Evolutionary conservation across 495 filamentous ascomycete genomes (phyloP).

Genomic region (Barbatosphaeria neglecta): DNA sequence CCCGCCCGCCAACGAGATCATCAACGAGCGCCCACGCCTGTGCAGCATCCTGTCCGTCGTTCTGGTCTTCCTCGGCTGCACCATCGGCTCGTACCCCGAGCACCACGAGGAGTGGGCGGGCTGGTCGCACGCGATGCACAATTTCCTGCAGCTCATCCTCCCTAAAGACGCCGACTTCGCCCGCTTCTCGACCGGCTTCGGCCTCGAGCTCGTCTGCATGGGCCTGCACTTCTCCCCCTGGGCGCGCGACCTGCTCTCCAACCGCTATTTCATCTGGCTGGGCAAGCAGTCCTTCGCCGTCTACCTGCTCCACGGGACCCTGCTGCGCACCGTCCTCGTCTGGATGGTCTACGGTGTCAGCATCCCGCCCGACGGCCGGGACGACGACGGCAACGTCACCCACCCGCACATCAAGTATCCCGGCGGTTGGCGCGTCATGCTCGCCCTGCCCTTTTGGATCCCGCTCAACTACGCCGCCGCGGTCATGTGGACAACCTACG

Average conservation of each 20-base stretch:
- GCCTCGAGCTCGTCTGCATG: constrained; percentile 42
- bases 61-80: constrained; percentile 37
- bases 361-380: constrained; percentile 38
- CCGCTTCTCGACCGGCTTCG: constrained; percentile 42
- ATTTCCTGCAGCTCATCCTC: constrained; percentile 39
- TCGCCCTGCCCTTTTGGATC: constrained; percentile 45
- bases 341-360: constrained; percentile 56
- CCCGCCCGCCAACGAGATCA: constrained; percentile 36
- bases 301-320: constrained; percentile 54
- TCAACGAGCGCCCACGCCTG: constrained; percentile 33
- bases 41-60: constrained; percentile 32
- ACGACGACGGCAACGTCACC: constrained; percentile 31
- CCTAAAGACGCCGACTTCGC: constrained; percentile 42
- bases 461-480: constrained; percentile 45
- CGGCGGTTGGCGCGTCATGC: constrained; percentile 26
- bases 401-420: constrained; percentile 18
- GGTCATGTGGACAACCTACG: constrained; percentile 51
- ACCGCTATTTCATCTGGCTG: constrained; percentile 49
- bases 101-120: constrained; percentile 42
- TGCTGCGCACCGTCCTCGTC: constrained; percentile 49
- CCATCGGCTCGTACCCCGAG: constrained; percentile 50
- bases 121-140: constrained; percentile 45
- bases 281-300: constrained; percentile 59
- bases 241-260: constrained; percentile 43
- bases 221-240: constrained; percentile 46